phyloP scores from a whole-genome alignment of 169 alveolate species.

The Sarcocystis neurona region DNA sequence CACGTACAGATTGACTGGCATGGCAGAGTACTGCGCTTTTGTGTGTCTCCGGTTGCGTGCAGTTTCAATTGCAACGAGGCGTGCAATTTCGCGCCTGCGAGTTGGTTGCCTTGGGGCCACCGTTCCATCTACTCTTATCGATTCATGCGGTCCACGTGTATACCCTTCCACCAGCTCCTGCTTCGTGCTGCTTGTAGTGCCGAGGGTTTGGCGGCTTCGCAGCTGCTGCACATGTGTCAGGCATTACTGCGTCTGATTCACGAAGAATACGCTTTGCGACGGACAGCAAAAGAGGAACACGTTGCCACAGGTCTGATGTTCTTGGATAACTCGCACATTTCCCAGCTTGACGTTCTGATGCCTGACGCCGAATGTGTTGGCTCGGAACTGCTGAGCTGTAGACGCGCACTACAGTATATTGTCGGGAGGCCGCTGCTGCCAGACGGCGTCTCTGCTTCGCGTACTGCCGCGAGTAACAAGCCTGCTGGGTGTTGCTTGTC shows the following conservation, averaged over 20 bases:
- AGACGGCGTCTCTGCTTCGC: too few relatives aligned
- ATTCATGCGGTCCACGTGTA: constrained; percentile 76
- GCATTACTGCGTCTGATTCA: constrained; percentile 34
- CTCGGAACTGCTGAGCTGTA: too few relatives aligned
- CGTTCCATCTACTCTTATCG: constrained; percentile 74
- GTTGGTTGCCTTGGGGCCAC: constrained; percentile 85
- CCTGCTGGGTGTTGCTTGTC: too few relatives aligned
- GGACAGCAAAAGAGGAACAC: constrained; percentile 20
- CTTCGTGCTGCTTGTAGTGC: constrained; percentile 51
- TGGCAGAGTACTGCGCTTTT: neutral
- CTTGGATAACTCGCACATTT: too few relatives aligned
- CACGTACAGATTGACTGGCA: neutral
- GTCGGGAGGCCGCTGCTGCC: too few relatives aligned
- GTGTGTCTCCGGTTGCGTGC: too few relatives aligned
- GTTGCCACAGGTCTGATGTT: too few relatives aligned
- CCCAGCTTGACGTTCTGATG: too few relatives aligned
- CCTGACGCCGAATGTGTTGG: too few relatives aligned
- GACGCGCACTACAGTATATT: too few relatives aligned
- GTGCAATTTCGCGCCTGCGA: constrained; percentile 90
- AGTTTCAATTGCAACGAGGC: constrained; percentile 94
- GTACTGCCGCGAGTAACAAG: too few relatives aligned
- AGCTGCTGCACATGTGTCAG: constrained; percentile 37
- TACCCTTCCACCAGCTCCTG: constrained; percentile 73
- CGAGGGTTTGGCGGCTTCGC: constrained; percentile 30
- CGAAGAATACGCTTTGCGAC: constrained; percentile 36